Percentiles rank a stretch among this genome's conserved stretches.
Conservation (phyloP, 1,284 basidiomycete species). For the Leccinum idahoense region DNA sequence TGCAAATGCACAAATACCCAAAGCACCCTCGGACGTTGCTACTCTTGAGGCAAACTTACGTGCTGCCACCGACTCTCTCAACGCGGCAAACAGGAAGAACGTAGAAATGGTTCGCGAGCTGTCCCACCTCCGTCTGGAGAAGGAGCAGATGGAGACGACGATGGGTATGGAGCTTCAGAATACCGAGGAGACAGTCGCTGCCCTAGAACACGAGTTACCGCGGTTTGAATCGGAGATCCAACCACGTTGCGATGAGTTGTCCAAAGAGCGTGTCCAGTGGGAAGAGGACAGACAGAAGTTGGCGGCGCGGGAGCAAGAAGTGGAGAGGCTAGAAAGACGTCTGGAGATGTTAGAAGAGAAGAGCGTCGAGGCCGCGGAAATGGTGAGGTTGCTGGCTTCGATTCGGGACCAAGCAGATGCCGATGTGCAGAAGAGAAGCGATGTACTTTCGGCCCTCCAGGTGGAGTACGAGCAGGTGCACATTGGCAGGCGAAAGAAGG, state of each 20-base stretch:
- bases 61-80: slow-evolving; percentile 49
- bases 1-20: slow-evolving; percentile 50
- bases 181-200: slow-evolving; percentile 56
- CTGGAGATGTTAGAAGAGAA: slow-evolving; percentile 43
- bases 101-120: slow-evolving; percentile 58
- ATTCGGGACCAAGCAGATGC: slow-evolving; percentile 30
- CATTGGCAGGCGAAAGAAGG: slow-evolving; percentile 53
- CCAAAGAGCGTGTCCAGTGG: slow-evolving; percentile 49
- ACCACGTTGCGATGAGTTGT: slow-evolving; percentile 44
- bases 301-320: slow-evolving; percentile 38
- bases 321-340: slow-evolving; percentile 41
- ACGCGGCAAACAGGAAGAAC: slow-evolving; percentile 55
- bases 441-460: slow-evolving; percentile 46
- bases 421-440: slow-evolving; percentile 42
- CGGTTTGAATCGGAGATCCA: slow-evolving; percentile 47
- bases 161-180: slow-evolving; percentile 60
- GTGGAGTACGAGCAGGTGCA: slow-evolving; percentile 45
- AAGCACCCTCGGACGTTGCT: slow-evolving; percentile 37
- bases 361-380: slow-evolving; percentile 38
- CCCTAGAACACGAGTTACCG: slow-evolving; percentile 57
- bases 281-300: slow-evolving; percentile 47
- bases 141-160: slow-evolving; percentile 57
- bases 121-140: slow-evolving; percentile 55
- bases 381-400: slow-evolving; percentile 35
- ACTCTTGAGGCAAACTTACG: slow-evolving; percentile 56